These are phyloP conservation scores for Apiospora hydei DNA, from an alignment of 2,329 filamentous ascomycete species.

Conservation along the genomic window DNA sequence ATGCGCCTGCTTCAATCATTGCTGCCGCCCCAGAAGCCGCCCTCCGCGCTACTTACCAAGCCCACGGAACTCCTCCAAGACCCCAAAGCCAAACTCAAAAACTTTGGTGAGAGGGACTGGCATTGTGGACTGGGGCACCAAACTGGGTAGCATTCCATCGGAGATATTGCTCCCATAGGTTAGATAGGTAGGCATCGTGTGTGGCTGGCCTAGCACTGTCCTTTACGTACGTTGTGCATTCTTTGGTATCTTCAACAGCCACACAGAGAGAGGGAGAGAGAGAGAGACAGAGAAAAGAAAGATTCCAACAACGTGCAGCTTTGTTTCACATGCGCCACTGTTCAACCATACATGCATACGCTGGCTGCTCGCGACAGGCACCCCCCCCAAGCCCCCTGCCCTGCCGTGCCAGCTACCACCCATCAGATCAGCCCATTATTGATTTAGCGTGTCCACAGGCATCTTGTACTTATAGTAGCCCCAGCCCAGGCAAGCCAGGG, in stretches of 20 bases:
- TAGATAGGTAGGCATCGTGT: background rate
- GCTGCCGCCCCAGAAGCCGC: slow-evolving; percentile 11
- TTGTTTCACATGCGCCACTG: slow-evolving; percentile 20
- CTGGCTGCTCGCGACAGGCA: background rate
- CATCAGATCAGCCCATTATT: slow-evolving; percentile 18
- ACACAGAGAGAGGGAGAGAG: no score
- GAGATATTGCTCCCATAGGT: background rate
- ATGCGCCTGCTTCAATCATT: background rate
- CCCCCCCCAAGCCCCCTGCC: background rate
- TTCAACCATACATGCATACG: slow-evolving; percentile 10
- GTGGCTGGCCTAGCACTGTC: background rate
- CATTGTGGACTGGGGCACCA: no score
- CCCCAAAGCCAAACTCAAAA: slow-evolving; percentile 4
- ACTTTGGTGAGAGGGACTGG: background rate
- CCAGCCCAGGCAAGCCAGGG: background rate
- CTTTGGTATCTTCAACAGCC: background rate
- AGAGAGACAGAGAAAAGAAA: no score
- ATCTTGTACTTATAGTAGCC: background rate
- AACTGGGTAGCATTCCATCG: background rate
- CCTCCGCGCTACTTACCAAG: slow-evolving; percentile 19
- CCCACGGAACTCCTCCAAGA: slow-evolving; percentile 8
- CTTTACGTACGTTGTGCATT: background rate
- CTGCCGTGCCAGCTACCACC: slow-evolving; percentile 1
- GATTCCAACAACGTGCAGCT: background rate
- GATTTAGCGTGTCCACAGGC: slow-evolving; percentile 13